These are phyloP conservation scores for Epichloe uncinata DNA, from an alignment of 2,329 filamentous ascomycete genomes.

Conservation along the genomic window DNA sequence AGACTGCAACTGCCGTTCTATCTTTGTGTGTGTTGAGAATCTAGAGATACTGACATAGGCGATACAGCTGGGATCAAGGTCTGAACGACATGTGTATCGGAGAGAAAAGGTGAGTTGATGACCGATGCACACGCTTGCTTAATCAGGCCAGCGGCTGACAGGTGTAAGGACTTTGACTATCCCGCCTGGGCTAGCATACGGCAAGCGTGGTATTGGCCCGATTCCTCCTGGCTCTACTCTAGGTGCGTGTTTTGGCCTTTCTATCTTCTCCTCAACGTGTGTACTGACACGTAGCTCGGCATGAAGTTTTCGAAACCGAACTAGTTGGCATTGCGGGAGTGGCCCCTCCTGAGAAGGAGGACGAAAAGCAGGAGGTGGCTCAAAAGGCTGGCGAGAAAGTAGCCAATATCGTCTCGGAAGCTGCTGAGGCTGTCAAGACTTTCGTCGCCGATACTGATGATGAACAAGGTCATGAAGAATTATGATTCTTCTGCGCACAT, in stretches of 20 bases:
- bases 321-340: slow-evolving; percentile 74
- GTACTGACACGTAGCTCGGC: slow-evolving; percentile 7
- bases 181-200: slow-evolving; percentile 77
- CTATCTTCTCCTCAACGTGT: neutral
- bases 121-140: neutral
- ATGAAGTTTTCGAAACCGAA: slow-evolving; percentile 77
- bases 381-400: slow-evolving; percentile 14
- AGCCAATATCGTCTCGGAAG: slow-evolving; percentile 10
- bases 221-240: slow-evolving; percentile 74
- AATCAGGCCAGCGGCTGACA: slow-evolving; percentile 1
- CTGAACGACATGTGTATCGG: slow-evolving; percentile 90
- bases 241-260: slow-evolving; percentile 31
- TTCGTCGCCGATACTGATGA: slow-evolving; percentile 42
- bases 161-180: slow-evolving; percentile 61
- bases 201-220: slow-evolving; percentile 59
- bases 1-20: slow-evolving; percentile 12
- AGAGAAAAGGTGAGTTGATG: slow-evolving; percentile 53
- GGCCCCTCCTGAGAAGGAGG: slow-evolving; percentile 9
- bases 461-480: slow-evolving; percentile 45
- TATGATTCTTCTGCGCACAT: slow-evolving; percentile 23
- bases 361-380: slow-evolving; percentile 16
- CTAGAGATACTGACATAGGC: slow-evolving; percentile 8
- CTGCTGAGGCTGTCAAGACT: slow-evolving; percentile 29
- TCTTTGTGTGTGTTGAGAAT: neutral
- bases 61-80: slow-evolving; percentile 69